Base-by-base conservation (phyloP, 2,329 filamentous ascomycete genomes). In the Xylariales sp. region DNA sequence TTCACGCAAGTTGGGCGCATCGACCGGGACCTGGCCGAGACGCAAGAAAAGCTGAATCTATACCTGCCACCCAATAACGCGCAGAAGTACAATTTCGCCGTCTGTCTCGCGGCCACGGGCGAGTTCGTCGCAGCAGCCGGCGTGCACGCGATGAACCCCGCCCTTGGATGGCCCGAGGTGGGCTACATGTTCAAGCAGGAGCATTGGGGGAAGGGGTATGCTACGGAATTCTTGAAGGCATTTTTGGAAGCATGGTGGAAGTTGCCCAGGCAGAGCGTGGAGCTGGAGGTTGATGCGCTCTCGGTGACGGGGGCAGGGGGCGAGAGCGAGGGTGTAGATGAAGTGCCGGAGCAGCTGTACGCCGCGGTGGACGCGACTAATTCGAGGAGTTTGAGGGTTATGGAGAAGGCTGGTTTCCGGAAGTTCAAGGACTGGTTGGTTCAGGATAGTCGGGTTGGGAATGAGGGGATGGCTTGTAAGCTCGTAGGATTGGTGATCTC, bases 161-260 rank as follows among this genome's bases (percentile, higher is more conserved):
- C 63, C 45, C 54, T 68, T 14, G 74, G 73, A 35, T 80, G 75
- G 76, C 76, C 78, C 2, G 75, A 73, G 51, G 41, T 80, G 19
- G 78, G 78, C 16, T 83, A 82, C 55, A 69, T 79, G 62, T 57
- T 82, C 38, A 60, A 66, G 35, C 66, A 61, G 42, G 69, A 74
- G 49, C 52, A 59, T 40, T 82, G 78, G 78, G 73, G 74, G 5
- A 66, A 64, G 28, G 78, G 78, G 4, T 70, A 76, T 49, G 76
- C 70, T 24, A 78, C 72, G 1, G 78, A 82, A 59, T 74, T 79
- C 32, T 45, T 81, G 27, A 57, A 47, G 38, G 75, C 57, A 1
- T 73, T 73, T 39, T 46, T 75, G 10, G 46, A 52, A 9, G 54
- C 61, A 9, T 82, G 71, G 66, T 73, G 68, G 62, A 54, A 54